These are phyloP conservation scores for Pyrus pyrifolia DNA, from an alignment of 306 rosid genomes.

Conservation along the genomic window DNA sequence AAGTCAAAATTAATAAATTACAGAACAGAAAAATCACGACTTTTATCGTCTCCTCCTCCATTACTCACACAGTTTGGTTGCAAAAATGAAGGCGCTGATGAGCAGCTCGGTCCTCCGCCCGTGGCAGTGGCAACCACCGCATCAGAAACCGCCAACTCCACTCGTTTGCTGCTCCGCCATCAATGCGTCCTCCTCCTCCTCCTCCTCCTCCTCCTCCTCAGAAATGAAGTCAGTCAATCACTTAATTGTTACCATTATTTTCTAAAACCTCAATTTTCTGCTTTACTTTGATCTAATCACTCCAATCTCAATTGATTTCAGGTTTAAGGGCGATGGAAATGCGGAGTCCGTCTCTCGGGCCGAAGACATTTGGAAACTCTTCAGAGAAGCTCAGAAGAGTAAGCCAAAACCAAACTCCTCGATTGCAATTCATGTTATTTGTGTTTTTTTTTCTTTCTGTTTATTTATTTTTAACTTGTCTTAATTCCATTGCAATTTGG, in stretches of 20 bases:
- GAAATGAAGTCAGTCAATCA: slow-evolving; percentile 22
- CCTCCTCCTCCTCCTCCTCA: slow-evolving; percentile 10
- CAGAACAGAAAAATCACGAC: neutral
- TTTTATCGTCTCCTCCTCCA: too few species aligned
- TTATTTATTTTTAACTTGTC: neutral
- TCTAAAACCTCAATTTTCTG: neutral
- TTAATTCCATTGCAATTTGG: neutral
- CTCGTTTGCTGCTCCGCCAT: slow-evolving; percentile 2
- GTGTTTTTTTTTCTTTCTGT: neutral
- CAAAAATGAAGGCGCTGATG: neutral
- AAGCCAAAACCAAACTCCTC: slow-evolving; percentile 7
- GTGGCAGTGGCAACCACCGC: neutral
- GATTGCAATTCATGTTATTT: neutral
- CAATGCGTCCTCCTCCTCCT: slow-evolving; percentile 17
- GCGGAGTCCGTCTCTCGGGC: slow-evolving; percentile 25
- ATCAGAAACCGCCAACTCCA: neutral
- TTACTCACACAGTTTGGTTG: neutral
- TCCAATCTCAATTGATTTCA: slow-evolving; percentile 17
- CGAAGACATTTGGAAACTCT: slow-evolving; percentile 51
- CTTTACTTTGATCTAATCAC: neutral
- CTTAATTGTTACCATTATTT: neutral
- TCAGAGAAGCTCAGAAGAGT: slow-evolving; percentile 88
- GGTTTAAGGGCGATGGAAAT: slow-evolving; percentile 37
- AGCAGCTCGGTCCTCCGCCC: neutral
- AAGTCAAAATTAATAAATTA: too few species aligned